Base-by-base conservation (phyloP, 345 rosid species). In the Barbarea vulgaris region DNA sequence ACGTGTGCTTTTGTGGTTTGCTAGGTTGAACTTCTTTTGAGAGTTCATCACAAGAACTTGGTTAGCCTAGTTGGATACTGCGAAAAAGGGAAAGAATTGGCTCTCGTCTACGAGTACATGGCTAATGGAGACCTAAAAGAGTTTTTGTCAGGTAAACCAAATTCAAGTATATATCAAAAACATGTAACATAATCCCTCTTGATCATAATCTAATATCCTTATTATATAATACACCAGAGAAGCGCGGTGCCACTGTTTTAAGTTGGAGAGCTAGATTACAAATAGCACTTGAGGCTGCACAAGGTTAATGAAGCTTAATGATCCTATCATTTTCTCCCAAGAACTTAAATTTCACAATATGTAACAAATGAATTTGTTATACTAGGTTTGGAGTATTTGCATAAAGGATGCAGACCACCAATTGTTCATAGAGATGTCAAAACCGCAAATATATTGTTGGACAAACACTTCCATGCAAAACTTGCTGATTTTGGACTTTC, bases 11-110 rank as follows among this genome's bases (percentile, higher is more conserved):
- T 50, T 37, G 13, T 3, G 46, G 15, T 8, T 17, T 19, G 11
- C 48, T 42, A 84, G 87, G 91, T 83, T 8, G 63, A 77, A 37
- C 84, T 84, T 63, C 79, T 88, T 9, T 34, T 82, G 55, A 83
- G 81, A 77, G 88, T 85, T 73, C 91, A 88, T 50, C 91, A 89
- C 37, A 81, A 73, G 56, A 85, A 87, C 64, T 68, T 89, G 65
- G 79, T 82, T 13, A 37, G 76, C 13, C 80, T 83, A 4, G 62
- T 81, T 30, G 89, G 87, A 4, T 83, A 81, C 19, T 85, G 88
- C 8, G 69, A 79, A 1, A 79, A 85, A 10, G 67, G 42, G 3
- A 9, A 51, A 1, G 77, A 79, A 18, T 76, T 76, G 48, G 87
- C 69, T 15, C 80, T 86, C 0, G 62, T 88, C 19, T 87, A 83